Evolutionary conservation across 2,329 filamentous ascomycete species (phyloP).

Genomic region (Ceratocystis papillata): DNA sequence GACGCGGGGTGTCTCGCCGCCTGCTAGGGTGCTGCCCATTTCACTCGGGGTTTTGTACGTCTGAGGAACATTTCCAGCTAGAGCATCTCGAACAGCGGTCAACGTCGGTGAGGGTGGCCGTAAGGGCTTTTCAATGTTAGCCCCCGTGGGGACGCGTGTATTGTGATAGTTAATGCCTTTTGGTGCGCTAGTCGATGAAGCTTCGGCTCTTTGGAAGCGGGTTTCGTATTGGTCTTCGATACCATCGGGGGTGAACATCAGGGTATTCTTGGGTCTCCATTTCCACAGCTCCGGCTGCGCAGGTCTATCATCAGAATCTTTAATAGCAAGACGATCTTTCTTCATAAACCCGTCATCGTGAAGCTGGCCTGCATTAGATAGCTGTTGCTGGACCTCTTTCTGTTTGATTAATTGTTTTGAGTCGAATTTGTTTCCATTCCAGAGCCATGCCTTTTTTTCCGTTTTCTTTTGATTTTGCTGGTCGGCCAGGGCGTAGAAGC

Average conservation of each 20-base stretch:
- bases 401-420: constrained; percentile 67
- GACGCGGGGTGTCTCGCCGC: constrained; percentile 68
- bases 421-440: constrained; percentile 74
- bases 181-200: constrained; percentile 60
- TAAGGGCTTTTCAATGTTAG: constrained; percentile 33
- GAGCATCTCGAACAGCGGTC: constrained; percentile 73
- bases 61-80: constrained; percentile 57
- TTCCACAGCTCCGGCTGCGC: constrained; percentile 71
- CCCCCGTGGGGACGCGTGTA: constrained; percentile 46
- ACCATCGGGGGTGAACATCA: constrained; percentile 75
- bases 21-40: constrained; percentile 32
- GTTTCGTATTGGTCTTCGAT: constrained; percentile 52
- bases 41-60: constrained; percentile 50
- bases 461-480: constrained; percentile 76
- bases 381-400: constrained; percentile 48
- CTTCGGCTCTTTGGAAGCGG: constrained; percentile 56
- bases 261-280: constrained; percentile 59
- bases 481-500: constrained; percentile 85
- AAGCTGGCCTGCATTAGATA: constrained; percentile 39
- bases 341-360: constrained; percentile 45
- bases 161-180: constrained; percentile 73
- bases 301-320: constrained; percentile 58
- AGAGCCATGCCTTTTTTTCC: constrained; percentile 81
- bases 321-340: constrained; percentile 50
- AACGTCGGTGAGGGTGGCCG: constrained; percentile 67